phyloP scores from a whole-genome alignment of 129 eudicot species.

The Chrysanthemum lavandulifolium region DNA sequence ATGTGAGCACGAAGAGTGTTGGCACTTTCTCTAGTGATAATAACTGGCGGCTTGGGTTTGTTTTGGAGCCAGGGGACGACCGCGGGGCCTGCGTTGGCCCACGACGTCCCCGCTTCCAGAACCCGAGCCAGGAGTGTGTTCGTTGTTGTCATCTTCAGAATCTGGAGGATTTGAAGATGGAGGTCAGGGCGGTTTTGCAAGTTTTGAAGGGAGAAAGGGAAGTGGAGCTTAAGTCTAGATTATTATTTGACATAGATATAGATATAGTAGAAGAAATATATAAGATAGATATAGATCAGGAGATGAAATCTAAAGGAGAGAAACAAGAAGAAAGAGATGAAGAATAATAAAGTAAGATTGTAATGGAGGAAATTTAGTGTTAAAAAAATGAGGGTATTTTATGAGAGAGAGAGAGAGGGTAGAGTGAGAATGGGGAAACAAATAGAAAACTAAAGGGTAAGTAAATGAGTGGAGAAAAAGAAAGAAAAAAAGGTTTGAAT shows the following conservation, averaged over 20 bases:
- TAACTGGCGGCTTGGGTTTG: conserved; percentile 84
- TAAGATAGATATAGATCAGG: conserved; percentile 13
- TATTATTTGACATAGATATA: conserved; percentile 51
- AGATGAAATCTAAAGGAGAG: conserved; percentile 37
- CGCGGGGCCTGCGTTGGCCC: conserved; percentile 60
- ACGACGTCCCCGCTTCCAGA: conserved; percentile 33
- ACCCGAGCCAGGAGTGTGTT: conserved; percentile 45
- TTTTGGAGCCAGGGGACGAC: conserved; percentile 92
- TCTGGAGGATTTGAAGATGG: conserved; percentile 61
- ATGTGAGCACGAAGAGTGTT: conserved; percentile 85
- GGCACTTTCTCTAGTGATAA: conserved; percentile 75
- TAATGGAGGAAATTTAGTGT: conserved; percentile 35
- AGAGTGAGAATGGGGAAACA: conserved; percentile 17
- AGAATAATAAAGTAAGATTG: conserved; percentile 46
- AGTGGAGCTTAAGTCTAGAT: conserved; percentile 65
- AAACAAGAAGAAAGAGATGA: conserved; percentile 35
- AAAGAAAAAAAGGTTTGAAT: conserved; percentile 19
- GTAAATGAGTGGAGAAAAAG: conserved; percentile 38
- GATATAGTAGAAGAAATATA: background rate
- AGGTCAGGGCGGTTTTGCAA: conserved; percentile 68
- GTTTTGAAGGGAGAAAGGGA: conserved; percentile 57
- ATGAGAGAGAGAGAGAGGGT: conserved; percentile 23
- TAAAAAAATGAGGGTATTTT: conserved; percentile 29
- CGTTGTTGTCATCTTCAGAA: conserved; percentile 44
- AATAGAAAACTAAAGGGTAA: conserved; percentile 35